Evolutionary conservation across 192 early-diverging fungal genomes (phyloP), one percentile per base, ranked within the genome.

Genomic region (Chytriomyces confervae): DNA sequence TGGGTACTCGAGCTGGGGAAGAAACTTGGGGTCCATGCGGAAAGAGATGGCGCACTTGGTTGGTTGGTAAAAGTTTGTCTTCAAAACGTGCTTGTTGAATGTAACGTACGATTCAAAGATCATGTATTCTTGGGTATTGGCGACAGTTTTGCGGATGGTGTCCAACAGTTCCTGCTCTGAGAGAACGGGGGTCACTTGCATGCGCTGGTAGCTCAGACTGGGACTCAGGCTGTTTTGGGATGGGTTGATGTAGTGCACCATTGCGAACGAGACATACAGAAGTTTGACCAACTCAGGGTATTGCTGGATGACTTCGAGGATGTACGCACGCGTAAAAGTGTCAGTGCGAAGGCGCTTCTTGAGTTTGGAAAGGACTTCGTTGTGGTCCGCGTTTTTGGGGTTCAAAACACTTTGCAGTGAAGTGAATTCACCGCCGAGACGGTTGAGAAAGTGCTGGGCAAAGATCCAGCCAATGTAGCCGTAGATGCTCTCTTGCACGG

Each of bases 11-110:
- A 96, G 93, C 29, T 89, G 90, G n/a, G 96, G 95, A 75, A 99
- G 87, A 88, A 99, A 97, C 20, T 87, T 74, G 27, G 97, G 92
- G 80, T 97, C 93, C 88, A 99, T 88, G 77, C 97, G 93, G 94
- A 99, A 99, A 50, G 96, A 97, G 51, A 98, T 90, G 36, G 97
- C 97, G n/a, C 98, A 96, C 92, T 98, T 98, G 82, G 97, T 97
- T 46, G 95, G 93, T 87, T 98, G 96, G 90, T 98, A 98, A 77
- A 98, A 98, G 90, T 98, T 98, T 84, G 97, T 98, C 91, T 99
- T 99, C 77, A 98, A 90, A 50, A 98, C 94, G 84, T 97, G 94
- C 85, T 93, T 89, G 91, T 99, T 99, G 89, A 99, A 98, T 66
- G 93, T 93, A 29, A 99, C 83, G 88, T 96, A 93, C 7, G 96